These are phyloP conservation scores for Solanum pinnatisectum DNA, from an alignment of 257 asterid species.

Conservation along the genomic window DNA sequence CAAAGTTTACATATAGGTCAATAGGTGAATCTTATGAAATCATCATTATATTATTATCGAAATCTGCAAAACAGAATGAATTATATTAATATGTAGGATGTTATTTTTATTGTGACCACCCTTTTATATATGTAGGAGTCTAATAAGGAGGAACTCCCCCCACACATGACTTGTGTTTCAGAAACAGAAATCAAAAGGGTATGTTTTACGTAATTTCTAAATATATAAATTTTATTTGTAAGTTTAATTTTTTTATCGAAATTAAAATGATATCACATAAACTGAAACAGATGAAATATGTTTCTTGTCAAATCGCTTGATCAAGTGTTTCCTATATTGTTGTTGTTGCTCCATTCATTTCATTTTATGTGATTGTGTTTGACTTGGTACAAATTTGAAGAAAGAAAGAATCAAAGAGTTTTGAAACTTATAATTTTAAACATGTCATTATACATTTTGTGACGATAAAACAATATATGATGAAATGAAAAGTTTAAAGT, in stretches of 20 bases:
- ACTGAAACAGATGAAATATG: background rate
- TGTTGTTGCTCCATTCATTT: background rate
- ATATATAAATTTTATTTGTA: background rate
- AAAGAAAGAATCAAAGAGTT: background rate
- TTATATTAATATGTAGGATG: background rate
- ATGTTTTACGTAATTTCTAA: background rate
- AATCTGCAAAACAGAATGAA: background rate
- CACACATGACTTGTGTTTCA: conserved; percentile 13
- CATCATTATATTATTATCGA: background rate
- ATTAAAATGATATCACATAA: background rate
- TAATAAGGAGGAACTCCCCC: background rate
- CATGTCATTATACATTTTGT: background rate
- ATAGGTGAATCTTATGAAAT: background rate
- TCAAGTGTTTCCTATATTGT: background rate
- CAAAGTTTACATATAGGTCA: background rate
- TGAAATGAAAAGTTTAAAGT: background rate
- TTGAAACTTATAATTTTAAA: background rate
- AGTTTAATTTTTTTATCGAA: background rate
- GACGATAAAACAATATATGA: background rate
- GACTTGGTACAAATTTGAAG: background rate
- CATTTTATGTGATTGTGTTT: background rate
- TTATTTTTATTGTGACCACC: background rate
- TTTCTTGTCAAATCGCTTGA: background rate
- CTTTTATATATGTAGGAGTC: background rate
- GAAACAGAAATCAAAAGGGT: conserved; percentile 14